Evolutionary conservation across 345 rosid species (phyloP), one percentile per base, ranked within the genome.

Genomic region (Arabidopsis arenosa): DNA sequence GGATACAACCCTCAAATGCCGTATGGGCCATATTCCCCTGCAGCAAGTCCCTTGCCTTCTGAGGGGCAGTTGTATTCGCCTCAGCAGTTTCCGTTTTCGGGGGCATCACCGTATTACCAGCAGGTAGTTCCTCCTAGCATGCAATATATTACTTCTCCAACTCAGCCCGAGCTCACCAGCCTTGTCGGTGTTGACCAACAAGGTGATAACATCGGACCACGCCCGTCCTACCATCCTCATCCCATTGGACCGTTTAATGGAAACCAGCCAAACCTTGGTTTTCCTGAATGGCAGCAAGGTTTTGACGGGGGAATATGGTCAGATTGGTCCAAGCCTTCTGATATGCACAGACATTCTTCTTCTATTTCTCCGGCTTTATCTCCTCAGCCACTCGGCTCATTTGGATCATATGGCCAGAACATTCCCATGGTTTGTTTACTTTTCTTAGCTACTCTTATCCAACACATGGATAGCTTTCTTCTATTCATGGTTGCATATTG

Each of bases 1-100:
- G 92, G 93, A 57, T 92, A 86, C 83, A 82, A 84, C 78, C 90
- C 97, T 0, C 90, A 88, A 82, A 87, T 92, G 90, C 93, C 96
- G 45, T 89, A 87, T 72, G 96, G 96, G 52, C 93, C 91, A 64
- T 92, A 89, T 80, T 92, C 97, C 65, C 97, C 96, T 1, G 97
- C 86, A 74, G 85, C 96, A 43, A 83, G 87, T 54, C 93, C 97
- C 76, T 72, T 90, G 68, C 90, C 92, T 70, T 84, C 95, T 28
- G 85, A 90, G 83, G 85, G 86, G 15, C 93, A 86, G 72, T 68
- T 92, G 67, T 90, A 86, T 72, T 83, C 93, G 12, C 85, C 85
- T 2, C 97, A 90, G 17, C 93, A 88, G 72, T 88, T 80, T 82
- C 90, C 89, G 11, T 90, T 83, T 73, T 88, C 96, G 5, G 92